These are phyloP conservation scores for Bipolaris victoriae DNA, from an alignment of 2,329 filamentous ascomycete genomes.

Conservation along the genomic window DNA sequence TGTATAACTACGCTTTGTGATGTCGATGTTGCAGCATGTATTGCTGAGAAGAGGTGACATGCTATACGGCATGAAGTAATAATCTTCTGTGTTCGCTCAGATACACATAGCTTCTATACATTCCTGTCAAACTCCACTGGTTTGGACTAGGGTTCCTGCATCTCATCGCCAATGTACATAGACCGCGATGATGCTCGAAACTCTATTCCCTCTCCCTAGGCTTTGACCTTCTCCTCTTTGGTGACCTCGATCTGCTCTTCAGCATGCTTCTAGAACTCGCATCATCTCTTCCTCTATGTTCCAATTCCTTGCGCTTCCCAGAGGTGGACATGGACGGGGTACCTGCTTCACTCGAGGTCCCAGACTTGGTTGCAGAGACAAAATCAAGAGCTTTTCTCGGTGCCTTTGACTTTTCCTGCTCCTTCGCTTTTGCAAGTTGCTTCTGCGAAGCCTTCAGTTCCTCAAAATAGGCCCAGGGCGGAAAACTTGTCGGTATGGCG, in stretches of 20 bases:
- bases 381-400: slow-evolving; percentile 45
- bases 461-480: slow-evolving; percentile 53
- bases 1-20: not conserved
- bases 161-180: slow-evolving; percentile 1
- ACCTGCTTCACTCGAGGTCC: slow-evolving; percentile 29
- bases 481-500: slow-evolving; percentile 50
- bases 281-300: slow-evolving; percentile 36
- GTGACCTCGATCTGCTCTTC: slow-evolving; percentile 38
- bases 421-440: slow-evolving; percentile 41
- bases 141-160: not conserved
- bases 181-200: not conserved
- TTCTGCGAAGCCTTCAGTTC: slow-evolving; percentile 52
- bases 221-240: slow-evolving; percentile 37
- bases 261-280: slow-evolving; percentile 23
- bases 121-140: not conserved
- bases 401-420: slow-evolving; percentile 35
- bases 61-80: not conserved
- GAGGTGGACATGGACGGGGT: slow-evolving; percentile 28
- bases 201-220: slow-evolving; percentile 25
- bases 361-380: slow-evolving; percentile 39
- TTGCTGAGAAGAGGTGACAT: not conserved
- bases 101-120: not conserved
- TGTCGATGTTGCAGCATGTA: not conserved
- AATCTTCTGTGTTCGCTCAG: not conserved
- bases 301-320: slow-evolving; percentile 41